Conservation (phyloP, 2,329 filamentous ascomycete species). For the Dactylellina parvicollis region DNA sequence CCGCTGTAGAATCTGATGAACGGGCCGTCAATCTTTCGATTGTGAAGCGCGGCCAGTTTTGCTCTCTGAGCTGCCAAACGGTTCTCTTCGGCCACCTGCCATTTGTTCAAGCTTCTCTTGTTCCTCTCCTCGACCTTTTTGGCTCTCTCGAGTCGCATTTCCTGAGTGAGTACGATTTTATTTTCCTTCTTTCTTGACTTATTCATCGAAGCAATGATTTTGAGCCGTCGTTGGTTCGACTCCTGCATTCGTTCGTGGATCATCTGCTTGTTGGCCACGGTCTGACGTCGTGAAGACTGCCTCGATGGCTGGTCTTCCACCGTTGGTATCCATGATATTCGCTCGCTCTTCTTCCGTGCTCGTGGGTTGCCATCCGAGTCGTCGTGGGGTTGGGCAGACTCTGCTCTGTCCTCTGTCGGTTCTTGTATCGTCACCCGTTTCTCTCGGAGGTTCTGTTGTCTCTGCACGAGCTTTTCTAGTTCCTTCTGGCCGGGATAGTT, state of each 20-base stretch:
- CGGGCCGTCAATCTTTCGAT: conserved; percentile 84
- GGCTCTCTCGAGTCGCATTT: conserved; percentile 82
- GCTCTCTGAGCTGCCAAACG: conserved; percentile 83
- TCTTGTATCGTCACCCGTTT: conserved; percentile 50
- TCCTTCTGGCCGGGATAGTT: conserved; percentile 66
- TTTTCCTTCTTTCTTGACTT: conserved; percentile 74
- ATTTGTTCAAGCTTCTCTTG: conserved; percentile 86
- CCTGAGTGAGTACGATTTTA: conserved; percentile 83
- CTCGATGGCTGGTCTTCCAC: conserved; percentile 59
- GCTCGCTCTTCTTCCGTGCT: conserved; percentile 75
- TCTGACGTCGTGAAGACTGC: conserved; percentile 65
- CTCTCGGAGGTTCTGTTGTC: conserved; percentile 43
- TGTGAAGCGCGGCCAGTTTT: conserved; percentile 86
- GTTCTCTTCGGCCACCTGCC: conserved; percentile 91
- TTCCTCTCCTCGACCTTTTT: conserved; percentile 85
- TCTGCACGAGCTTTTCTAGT: conserved; percentile 43
- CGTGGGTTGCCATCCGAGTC: conserved; percentile 55
- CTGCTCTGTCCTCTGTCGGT: conserved; percentile 15
- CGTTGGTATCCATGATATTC: conserved; percentile 73
- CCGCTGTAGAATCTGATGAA: conserved; percentile 95
- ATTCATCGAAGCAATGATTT: conserved; percentile 67
- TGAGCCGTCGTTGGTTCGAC: conserved; percentile 63
- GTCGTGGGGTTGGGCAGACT: not conserved
- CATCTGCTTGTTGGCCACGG: conserved; percentile 61
- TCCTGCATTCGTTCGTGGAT: conserved; percentile 72